These are phyloP conservation scores for Rhododendron vialii DNA, from an alignment of 148 eudicot genomes.

Conservation along the genomic window DNA sequence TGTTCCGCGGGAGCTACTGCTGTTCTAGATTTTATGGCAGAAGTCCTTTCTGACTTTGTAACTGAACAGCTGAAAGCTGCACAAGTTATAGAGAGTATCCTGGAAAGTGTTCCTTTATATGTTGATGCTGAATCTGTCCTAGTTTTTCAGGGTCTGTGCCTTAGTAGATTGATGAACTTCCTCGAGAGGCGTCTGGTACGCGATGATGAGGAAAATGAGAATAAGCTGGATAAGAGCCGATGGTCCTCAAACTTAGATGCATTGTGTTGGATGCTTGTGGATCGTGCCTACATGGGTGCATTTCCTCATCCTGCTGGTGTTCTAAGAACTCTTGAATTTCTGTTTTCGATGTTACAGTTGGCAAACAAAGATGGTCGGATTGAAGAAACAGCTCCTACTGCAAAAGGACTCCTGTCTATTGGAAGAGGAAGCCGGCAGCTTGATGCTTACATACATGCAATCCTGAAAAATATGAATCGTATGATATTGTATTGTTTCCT, in stretches of 20 bases:
- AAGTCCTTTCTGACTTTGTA: conserved; percentile 76
- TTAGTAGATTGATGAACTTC: conserved; percentile 89
- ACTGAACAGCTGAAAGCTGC: conserved; percentile 92
- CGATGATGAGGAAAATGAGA: conserved; percentile 87
- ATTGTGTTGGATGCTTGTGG: conserved; percentile 81
- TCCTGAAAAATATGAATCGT: conserved; percentile 84
- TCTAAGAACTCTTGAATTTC: conserved; percentile 79
- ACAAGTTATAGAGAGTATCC: conserved; percentile 58
- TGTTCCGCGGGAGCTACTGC: conserved; percentile 96
- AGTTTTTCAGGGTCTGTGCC: conserved; percentile 95
- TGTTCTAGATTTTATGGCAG: conserved; percentile 84
- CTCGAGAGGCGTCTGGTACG: conserved; percentile 95
- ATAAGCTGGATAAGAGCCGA: conserved; percentile 80
- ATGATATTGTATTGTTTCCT: conserved; percentile 84
- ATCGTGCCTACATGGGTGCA: conserved; percentile 96
- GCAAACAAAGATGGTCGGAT: conserved; percentile 94
- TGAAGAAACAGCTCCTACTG: conserved; percentile 70
- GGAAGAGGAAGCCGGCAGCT: conserved; percentile 92
- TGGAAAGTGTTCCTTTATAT: conserved; percentile 84
- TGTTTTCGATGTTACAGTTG: conserved; percentile 92
- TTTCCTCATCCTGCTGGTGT: conserved; percentile 87
- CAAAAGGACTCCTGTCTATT: conserved; percentile 76
- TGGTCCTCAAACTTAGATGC: conserved; percentile 91
- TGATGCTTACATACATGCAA: conserved; percentile 75
- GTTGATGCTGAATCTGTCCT: conserved; percentile 80